phyloP scores from a whole-genome alignment of 257 asterid genomes.

The Misopates orontium region DNA sequence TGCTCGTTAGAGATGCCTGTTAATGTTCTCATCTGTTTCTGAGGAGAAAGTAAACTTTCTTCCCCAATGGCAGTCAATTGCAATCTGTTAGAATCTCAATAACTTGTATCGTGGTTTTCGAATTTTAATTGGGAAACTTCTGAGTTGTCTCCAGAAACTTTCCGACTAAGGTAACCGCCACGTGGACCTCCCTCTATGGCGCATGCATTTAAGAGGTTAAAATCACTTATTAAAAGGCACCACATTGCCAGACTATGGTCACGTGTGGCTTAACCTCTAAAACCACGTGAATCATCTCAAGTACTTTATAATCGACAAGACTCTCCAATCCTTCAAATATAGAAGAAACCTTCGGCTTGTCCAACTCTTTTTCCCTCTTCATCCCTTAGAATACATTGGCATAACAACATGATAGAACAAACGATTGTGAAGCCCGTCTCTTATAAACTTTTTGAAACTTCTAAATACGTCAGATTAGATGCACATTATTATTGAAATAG shows the following conservation, averaged over 20 bases:
- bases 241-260: conserved; percentile 67
- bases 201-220: conserved; percentile 62
- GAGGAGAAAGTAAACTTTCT: conserved; percentile 33
- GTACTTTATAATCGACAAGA: conserved; percentile 56
- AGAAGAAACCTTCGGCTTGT: conserved; percentile 26
- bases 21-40: conserved; percentile 41
- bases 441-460: too few relatives aligned
- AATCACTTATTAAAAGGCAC: conserved; percentile 65
- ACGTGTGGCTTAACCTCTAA: conserved; percentile 58
- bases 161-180: too few relatives aligned
- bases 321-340: conserved; percentile 47
- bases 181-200: conserved; percentile 32
- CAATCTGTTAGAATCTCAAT: conserved; percentile 32
- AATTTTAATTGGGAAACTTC: conserved; percentile 20
- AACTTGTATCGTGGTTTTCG: conserved; percentile 30
- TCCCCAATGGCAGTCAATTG: conserved; percentile 17
- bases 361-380: conserved; percentile 38
- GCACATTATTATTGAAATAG: too few relatives aligned
- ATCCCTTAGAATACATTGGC: too few relatives aligned
- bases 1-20: conserved; percentile 25
- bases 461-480: too few relatives aligned
- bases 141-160: conserved; percentile 23
- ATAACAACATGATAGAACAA: conserved; percentile 50
- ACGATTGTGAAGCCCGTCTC: too few relatives aligned
- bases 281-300: conserved; percentile 73